Base-by-base conservation (phyloP, 768 basidiomycete species). In the Leccinum subtestaceum region DNA sequence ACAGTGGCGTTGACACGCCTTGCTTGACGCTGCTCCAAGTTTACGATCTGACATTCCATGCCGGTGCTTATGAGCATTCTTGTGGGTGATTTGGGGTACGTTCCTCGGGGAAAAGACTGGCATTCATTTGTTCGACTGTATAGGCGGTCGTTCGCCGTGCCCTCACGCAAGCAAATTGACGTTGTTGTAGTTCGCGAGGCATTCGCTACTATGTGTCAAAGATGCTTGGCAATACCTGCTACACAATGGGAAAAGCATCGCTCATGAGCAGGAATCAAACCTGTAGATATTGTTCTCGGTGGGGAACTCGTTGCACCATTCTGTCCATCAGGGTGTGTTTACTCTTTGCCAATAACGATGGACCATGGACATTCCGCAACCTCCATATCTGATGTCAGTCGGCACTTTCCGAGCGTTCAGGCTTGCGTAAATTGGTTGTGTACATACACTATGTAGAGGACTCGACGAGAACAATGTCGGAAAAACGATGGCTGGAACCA, bases 21-120 rank as follows among this genome's bases (percentile, higher is more conserved):
- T 65, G 59, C 23, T 59, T 76, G 23, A 70, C 68, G 5, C 64
- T 82, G 8, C 74, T 73, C 10, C 72, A 76, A 53, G 67, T 81
- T 6, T 74, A 78, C 17, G 64, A 74, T 50, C 66, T 75, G 15
- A 77, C 72, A 21, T 68, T 81, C 47, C 67, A 73, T 36, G 65
- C 72, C 15, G 65, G 68, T 31, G 49, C 62, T 8, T 78, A 77
- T 49, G 69, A 75, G 21, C 74, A 78, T 55, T 67, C 69, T 10
- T 81, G 80, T 78, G 23, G 81, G 80, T 8, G 80, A 82, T 57
- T 61, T 79, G 25, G 80, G 80, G 15, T 81, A 80, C 55, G 64
- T 81, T 32, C 76, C 76, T 0, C 50, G 58, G 0, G 74, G 72
- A 6, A 65, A 66, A 47, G 71, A 71, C 27, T 80, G 80, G 66